Base-by-base conservation (phyloP, 371 early-diverging fungal species). In the Mortierella sp. region DNA sequence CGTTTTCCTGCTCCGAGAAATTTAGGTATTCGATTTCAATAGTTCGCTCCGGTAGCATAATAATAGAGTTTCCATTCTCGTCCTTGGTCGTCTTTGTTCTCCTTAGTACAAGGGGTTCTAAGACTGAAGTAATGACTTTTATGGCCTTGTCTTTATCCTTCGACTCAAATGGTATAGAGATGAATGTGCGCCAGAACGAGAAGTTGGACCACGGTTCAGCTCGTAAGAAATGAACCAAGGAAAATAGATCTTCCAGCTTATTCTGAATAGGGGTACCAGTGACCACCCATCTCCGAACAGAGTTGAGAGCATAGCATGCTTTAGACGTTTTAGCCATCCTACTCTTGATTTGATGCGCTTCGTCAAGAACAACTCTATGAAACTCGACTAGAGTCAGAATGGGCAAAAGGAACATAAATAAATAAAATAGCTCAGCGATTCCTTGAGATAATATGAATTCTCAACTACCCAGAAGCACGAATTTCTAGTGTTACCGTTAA, bases 1-100 rank as follows among this genome's bases (percentile, higher is more conserved):
- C 99, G 76, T 96, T 93, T 80, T 99, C 99, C 45, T 95, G 95
- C 55, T 93, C 94, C 13, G 87, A 83, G 64, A 93, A 90, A 2
- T 86, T 75, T 9, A 94, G 82, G 43, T 89, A 90, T 40, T 88
- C 87, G 26, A 89, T 87, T 35, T 87, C 85, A 26, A 92, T 76
- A 0, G 68, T 65, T 43, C 90, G 89, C 8, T 83, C 71, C 0
- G 94, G 94, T n/a, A 94, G 67, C 22, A 83, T 71, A 0, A 94
- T 86, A 64, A 94, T 89, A 0, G 87, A 85, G 19, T 89, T 82
- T 1, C 93, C 93, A 34, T 86, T 64, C 28, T 65, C 63, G 32
- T 88, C 87, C 3, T 85, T 84, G 84, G 89, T 90, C 6, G 85
- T 72, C 59, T 93, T 93, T 5, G 91, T 92, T 22, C 93, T 84